A percentile compares a stretch with the other conserved stretches of the same genome.
phyloP scores from a whole-genome alignment of 2,329 filamentous ascomycete species.

The Neonectria neomacrospora region DNA sequence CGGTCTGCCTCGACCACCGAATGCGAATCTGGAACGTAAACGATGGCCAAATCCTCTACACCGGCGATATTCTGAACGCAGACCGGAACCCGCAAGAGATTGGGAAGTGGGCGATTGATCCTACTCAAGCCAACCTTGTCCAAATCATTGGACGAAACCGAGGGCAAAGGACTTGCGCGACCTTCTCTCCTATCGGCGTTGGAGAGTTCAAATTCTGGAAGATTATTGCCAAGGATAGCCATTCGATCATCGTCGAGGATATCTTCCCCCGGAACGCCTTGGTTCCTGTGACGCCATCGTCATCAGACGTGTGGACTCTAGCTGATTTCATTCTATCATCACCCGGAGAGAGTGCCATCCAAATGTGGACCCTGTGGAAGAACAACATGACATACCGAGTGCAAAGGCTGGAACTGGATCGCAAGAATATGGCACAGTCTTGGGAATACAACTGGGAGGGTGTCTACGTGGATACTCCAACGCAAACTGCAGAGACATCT shows the following conservation, averaged over 20 bases:
- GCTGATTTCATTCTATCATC: conserved; percentile 77
- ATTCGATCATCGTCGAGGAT: conserved; percentile 75
- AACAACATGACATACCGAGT: conserved; percentile 83
- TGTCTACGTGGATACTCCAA: conserved; percentile 69
- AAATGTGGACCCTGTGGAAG: conserved; percentile 84
- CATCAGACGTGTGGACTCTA: conserved; percentile 81
- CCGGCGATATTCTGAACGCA: conserved; percentile 80
- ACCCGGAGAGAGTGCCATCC: conserved; percentile 64
- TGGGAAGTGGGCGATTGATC: conserved; percentile 81
- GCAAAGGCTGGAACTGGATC: conserved; percentile 77
- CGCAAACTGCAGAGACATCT: conserved; percentile 66
- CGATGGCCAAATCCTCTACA: conserved; percentile 80
- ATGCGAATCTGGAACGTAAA: conserved; percentile 89
- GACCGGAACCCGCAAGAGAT: conserved; percentile 73
- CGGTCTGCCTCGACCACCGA: conserved; percentile 88
- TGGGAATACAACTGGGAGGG: conserved; percentile 78
- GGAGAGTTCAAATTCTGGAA: conserved; percentile 96
- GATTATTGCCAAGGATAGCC: conserved; percentile 72
- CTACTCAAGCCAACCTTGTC: conserved; percentile 80
- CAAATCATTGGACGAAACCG: conserved; percentile 71
- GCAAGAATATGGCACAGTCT: conserved; percentile 68
- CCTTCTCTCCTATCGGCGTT: conserved; percentile 87
- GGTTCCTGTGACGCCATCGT: conserved; percentile 75
- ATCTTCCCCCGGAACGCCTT: conserved; percentile 71
- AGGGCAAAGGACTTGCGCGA: conserved; percentile 72